These are phyloP conservation scores for Colletotrichum paranaense DNA, from an alignment of 2,329 filamentous ascomycete species.

Conservation along the genomic window DNA sequence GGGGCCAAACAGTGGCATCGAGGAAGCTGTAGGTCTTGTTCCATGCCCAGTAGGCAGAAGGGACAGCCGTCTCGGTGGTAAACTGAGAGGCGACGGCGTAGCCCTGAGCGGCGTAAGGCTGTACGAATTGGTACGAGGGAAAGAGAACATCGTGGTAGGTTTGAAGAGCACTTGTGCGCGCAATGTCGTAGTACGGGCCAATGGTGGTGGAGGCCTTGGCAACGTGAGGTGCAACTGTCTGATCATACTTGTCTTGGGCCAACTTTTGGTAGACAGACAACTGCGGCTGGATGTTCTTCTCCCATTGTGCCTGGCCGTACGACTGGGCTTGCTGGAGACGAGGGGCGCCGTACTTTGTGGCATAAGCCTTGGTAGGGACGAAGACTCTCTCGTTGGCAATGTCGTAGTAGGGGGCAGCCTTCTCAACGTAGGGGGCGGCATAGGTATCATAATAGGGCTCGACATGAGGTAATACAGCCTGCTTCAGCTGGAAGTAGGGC, in stretches of 20 bases:
- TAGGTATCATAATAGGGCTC: slow-evolving; percentile 89
- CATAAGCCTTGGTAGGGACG: slow-evolving; percentile 74
- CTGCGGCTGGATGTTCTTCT: slow-evolving; percentile 80
- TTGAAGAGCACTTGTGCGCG: slow-evolving; percentile 71
- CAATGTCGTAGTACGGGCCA: slow-evolving; percentile 79
- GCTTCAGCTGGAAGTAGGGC: slow-evolving; percentile 78
- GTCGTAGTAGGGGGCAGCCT: slow-evolving; percentile 80
- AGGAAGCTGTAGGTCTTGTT: slow-evolving; percentile 77
- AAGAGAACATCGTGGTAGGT: slow-evolving; percentile 79
- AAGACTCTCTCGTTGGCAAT: slow-evolving; percentile 72
- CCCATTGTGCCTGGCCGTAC: slow-evolving; percentile 80
- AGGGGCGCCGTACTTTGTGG: slow-evolving; percentile 80
- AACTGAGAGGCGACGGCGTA: slow-evolving; percentile 77
- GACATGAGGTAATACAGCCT: slow-evolving; percentile 76
- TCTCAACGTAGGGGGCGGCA: slow-evolving; percentile 83
- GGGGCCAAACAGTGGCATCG: slow-evolving; percentile 83
- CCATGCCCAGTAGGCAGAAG: slow-evolving; percentile 78
- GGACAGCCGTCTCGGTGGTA: slow-evolving; percentile 76
- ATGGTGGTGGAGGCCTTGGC: slow-evolving; percentile 67
- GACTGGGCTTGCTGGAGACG: slow-evolving; percentile 74
- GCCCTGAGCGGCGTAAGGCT: slow-evolving; percentile 77
- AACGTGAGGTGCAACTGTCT: slow-evolving; percentile 79
- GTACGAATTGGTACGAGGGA: slow-evolving; percentile 79
- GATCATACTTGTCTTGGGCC: slow-evolving; percentile 74
- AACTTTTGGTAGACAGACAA: slow-evolving; percentile 72